Evolutionary conservation across 306 rosid genomes (phyloP).

Genomic region (Pyrus bretschneideri): DNA sequence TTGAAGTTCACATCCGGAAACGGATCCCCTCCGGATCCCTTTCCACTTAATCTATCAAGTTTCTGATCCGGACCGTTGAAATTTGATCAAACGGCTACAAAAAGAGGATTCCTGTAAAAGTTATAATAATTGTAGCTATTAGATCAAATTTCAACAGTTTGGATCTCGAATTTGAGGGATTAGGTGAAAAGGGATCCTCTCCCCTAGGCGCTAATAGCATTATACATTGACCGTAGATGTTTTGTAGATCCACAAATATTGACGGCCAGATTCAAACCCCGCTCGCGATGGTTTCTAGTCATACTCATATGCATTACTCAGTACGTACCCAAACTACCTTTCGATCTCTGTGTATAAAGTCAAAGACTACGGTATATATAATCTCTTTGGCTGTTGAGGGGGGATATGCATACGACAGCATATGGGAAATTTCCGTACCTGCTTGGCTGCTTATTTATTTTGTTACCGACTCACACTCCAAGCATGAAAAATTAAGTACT

Average conservation of each 20-base stretch:
- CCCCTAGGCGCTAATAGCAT: too few species aligned
- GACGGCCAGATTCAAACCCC: too few species aligned
- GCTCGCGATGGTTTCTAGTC: neutral
- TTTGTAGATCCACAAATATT: too few species aligned
- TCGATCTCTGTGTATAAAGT: neutral
- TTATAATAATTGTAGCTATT: rapidly evolving
- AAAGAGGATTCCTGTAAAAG: rapidly evolving
- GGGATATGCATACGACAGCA: conserved; percentile 7
- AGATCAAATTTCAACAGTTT: too few species aligned
- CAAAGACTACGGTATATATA: neutral
- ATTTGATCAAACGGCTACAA: too few species aligned
- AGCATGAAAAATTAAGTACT: neutral
- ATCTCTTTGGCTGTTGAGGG: neutral
- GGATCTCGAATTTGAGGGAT: rapidly evolving
- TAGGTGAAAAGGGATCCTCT: too few species aligned
- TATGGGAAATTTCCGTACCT: neutral
- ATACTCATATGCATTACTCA: neutral
- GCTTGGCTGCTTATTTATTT: neutral
- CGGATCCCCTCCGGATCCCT: too few species aligned
- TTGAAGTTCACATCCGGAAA: too few species aligned
- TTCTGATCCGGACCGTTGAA: too few species aligned
- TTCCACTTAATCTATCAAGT: too few species aligned
- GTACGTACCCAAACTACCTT: neutral
- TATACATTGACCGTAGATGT: too few species aligned
- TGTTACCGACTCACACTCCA: neutral